These are phyloP conservation scores for Fusarium sp. DNA, from an alignment of 2,329 filamentous ascomycete species.

Conservation along the genomic window DNA sequence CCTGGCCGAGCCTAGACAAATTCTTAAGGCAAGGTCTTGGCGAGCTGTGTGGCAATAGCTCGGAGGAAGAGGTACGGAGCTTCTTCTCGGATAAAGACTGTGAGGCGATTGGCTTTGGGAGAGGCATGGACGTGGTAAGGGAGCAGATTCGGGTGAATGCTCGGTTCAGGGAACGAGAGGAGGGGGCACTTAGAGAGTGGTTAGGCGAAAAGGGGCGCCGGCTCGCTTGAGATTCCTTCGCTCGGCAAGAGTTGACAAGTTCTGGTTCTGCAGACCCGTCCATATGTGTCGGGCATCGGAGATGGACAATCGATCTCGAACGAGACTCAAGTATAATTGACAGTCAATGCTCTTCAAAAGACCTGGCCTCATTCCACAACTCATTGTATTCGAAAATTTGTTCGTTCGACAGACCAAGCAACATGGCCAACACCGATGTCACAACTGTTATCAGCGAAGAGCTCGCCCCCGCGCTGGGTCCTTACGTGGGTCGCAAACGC, in stretches of 20 bases:
- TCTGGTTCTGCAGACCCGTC: neutral
- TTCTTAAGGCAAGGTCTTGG: neutral
- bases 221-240: neutral
- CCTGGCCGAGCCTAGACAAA: neutral
- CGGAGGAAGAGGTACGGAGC: neutral
- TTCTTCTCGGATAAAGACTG: neutral
- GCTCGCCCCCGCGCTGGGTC: neutral
- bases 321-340: neutral
- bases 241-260: neutral
- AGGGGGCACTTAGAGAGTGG: neutral
- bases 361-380: neutral
- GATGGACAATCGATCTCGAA: neutral
- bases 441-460: neutral
- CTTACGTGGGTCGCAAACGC: neutral
- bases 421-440: neutral
- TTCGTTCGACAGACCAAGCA: neutral
- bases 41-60: neutral
- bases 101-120: neutral
- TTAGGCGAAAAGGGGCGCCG: neutral
- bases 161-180: neutral
- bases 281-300: neutral
- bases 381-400: neutral
- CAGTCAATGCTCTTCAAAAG: neutral
- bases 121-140: neutral
- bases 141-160: neutral